Evolutionary conservation across 495 filamentous ascomycete genomes (phyloP), one percentile per base, ranked within the genome.

Genomic region (Beverwykella pulmonaria): DNA sequence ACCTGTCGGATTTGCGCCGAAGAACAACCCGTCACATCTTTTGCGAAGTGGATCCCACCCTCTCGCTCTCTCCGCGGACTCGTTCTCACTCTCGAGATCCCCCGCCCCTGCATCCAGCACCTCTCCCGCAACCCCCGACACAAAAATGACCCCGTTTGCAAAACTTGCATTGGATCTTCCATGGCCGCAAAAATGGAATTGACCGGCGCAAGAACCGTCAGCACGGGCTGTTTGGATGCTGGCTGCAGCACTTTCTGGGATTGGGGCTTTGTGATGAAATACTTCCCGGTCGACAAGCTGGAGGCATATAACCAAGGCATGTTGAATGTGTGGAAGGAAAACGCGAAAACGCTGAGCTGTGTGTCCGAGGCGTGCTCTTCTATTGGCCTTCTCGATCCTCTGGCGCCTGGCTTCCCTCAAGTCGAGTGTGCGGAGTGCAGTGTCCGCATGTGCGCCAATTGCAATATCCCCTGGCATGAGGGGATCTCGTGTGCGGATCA

Each of bases 1-100:
- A 67, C 64, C 1, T 67, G 64, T 36, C 64, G 58, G 12, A 67
- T 67, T 23, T 67, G 64, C 56, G 19, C 30, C 27, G 46, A 34
- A 10, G 46, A 53, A 20, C 58, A 25, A 17, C 57, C 64, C 3
- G 49, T 53, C 1, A 49, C 49, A 0, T 7, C 47, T 14, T 67
- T 67, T 50, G 32, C 50, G 27, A 23, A 26, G 8, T 67, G 47
- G 47, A 15, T 61, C 22, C 2, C 23, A 10, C 29, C 27, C 25
- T 39, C 30, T 2, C 30, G 46, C 6, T 19, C 1, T 4, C 29
- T 20, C 23, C 19, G 41, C 3, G 17, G 17, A 6, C 14, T 1
- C 25, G 14, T 1, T 20, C 25, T 29, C n/a, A 53, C 15, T 1
- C 25, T 36, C 23, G 53, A 64, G 19, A 41, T 67, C 30, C 64